Percentiles rank a stretch among this genome's conserved stretches.
These are phyloP conservation scores for Paraphoma chrysanthemicola DNA, from an alignment of 2,329 filamentous ascomycete species.

Conservation along the genomic window DNA sequence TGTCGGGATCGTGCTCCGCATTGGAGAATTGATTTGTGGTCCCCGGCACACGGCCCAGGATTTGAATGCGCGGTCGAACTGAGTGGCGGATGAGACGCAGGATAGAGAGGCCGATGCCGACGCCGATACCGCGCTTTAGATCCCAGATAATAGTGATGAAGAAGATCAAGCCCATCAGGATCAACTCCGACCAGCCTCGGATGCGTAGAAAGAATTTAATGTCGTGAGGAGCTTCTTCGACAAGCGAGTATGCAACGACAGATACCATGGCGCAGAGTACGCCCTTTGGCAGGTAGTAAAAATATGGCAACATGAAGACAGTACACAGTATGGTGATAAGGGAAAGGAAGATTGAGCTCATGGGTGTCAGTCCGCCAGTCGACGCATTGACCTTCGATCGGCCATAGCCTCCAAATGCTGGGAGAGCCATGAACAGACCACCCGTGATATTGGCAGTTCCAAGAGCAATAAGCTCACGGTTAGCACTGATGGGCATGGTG, in stretches of 20 bases:
- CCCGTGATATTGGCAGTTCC: conserved; percentile 91
- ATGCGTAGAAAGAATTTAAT: conserved; percentile 88
- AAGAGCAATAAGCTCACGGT: conserved; percentile 90
- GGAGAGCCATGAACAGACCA: conserved; percentile 89
- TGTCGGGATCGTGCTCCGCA: conserved; percentile 74
- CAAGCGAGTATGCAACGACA: conserved; percentile 90
- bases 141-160: conserved; percentile 94
- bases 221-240: conserved; percentile 95
- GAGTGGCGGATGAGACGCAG: conserved; percentile 89
- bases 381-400: conserved; percentile 93
- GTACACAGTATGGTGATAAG: conserved; percentile 83
- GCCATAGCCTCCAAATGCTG: conserved; percentile 94
- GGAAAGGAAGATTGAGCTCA: conserved; percentile 89
- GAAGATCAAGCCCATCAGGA: conserved; percentile 90
- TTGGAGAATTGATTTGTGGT: conserved; percentile 82
- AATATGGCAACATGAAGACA: conserved; percentile 83
- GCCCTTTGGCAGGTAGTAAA: conserved; percentile 96
- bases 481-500: conserved; percentile 84
- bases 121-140: conserved; percentile 88
- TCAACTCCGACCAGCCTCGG: conserved; percentile 82
- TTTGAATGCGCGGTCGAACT: conserved; percentile 93
- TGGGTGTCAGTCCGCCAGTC: conserved; percentile 89
- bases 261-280: conserved; percentile 94
- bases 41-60: conserved; percentile 85
- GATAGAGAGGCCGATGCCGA: conserved; percentile 89